phyloP scores from a whole-genome alignment of 371 early-diverging fungal genomes.

The Lichtheimia ramosa region DNA sequence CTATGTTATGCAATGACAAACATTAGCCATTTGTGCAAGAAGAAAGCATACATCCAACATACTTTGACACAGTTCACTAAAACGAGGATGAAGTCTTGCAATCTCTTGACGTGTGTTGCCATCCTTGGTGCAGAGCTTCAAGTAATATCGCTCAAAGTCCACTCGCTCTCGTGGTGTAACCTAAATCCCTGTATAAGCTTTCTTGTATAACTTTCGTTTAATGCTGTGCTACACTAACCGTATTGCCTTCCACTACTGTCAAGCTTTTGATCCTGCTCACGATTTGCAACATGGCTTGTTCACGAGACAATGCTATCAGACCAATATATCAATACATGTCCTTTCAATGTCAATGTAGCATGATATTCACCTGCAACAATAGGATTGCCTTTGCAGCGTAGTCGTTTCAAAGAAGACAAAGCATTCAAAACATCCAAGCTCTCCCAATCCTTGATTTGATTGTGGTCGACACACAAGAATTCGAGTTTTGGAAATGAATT shows the following conservation, averaged over 20 bases:
- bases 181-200: background rate
- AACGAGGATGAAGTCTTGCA: slow-evolving; percentile 55
- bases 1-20: slow-evolving; percentile 11
- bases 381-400: slow-evolving; percentile 57
- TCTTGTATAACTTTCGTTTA: background rate
- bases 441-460: slow-evolving; percentile 38
- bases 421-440: slow-evolving; percentile 47
- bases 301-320: slow-evolving; percentile 19
- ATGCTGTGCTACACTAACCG: slow-evolving; percentile 19
- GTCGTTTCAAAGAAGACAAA: slow-evolving; percentile 32
- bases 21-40: background rate
- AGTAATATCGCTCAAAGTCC: slow-evolving; percentile 79
- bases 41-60: slow-evolving; percentile 4
- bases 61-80: slow-evolving; percentile 53
- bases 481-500: slow-evolving; percentile 27
- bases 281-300: slow-evolving; percentile 26
- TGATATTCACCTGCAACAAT: slow-evolving; percentile 17
- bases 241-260: slow-evolving; percentile 38
- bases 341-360: slow-evolving; percentile 13
- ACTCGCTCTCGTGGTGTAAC: slow-evolving; percentile 53
- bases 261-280: slow-evolving; percentile 36
- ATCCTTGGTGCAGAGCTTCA: slow-evolving; percentile 47
- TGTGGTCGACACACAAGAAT: slow-evolving; percentile 46
- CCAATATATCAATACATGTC: background rate
- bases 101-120: slow-evolving; percentile 42